A percentile compares a stretch with the other conserved stretches of the same genome.
Evolutionary conservation across 2,329 filamentous ascomycete species (phyloP).

Genomic region (Botrytis porri): DNA sequence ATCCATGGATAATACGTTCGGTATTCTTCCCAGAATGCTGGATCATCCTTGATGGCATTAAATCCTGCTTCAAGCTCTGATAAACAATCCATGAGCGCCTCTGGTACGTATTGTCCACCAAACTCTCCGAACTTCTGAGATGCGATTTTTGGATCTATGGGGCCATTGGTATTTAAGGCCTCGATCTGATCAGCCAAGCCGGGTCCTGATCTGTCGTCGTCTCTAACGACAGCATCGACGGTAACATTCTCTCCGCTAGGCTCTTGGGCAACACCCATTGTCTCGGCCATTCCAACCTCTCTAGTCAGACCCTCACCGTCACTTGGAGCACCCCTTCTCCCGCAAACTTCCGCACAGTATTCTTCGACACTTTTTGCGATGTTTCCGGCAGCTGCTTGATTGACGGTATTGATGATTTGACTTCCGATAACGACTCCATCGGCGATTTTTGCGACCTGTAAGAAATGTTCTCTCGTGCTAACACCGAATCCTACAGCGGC

Average conservation of each 20-base stretch:
- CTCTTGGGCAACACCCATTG: constrained; percentile 59
- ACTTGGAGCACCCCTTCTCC: constrained; percentile 45
- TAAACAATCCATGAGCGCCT: constrained; percentile 96
- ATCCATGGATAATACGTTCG: constrained; percentile 96
- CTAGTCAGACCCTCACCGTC: constrained; percentile 44
- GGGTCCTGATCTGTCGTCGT: constrained; percentile 36
- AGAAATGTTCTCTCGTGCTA: constrained; percentile 90
- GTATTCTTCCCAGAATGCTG: constrained; percentile 95
- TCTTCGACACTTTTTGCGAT: constrained; percentile 74
- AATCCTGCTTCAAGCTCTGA: constrained; percentile 89
- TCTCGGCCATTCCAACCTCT: constrained; percentile 69
- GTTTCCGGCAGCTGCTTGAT: constrained; percentile 63
- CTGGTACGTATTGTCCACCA: constrained; percentile 94
- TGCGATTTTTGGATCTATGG: constrained; percentile 52
- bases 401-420: constrained; percentile 83
- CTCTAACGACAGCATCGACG: constrained; percentile 62
- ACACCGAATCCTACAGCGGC: constrained; percentile 95
- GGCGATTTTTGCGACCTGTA: constrained; percentile 76
- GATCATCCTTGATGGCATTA: constrained; percentile 80
- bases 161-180: constrained; percentile 58
- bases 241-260: constrained; percentile 58
- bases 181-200: constrained; percentile 58
- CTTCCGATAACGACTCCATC: constrained; percentile 97
- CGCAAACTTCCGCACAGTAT: constrained; percentile 75
- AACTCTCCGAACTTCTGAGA: constrained; percentile 92